Base-by-base conservation (phyloP, 768 basidiomycete species). In the Xerocomus brunneocitrinus region DNA sequence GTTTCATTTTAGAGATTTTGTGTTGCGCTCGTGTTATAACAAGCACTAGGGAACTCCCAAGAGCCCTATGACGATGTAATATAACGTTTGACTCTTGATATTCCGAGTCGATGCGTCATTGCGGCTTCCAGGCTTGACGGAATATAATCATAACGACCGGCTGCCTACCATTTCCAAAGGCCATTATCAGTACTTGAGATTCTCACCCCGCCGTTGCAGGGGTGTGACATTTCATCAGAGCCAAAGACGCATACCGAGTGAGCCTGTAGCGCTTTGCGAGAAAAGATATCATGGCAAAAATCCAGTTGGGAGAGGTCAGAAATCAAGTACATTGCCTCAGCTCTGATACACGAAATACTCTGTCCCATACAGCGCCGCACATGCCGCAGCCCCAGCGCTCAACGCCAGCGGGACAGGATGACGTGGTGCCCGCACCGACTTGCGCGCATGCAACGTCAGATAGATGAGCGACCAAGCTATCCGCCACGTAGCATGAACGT, bases 381-480 rank as follows among this genome's bases (percentile, higher is more conserved):
- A 69, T n/a, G 47, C 60, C 16, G 64, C 47, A 8, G 73, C 57
- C 1, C 71, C 71, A 2, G 46, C 59, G 16, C 58, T 62, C 54
- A 78, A 60, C 1, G 63, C 69, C 16, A 74, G 53, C n/a, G 75
- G 62, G 2, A 74, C 42, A 1, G 62, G 57, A 54, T 71, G 67
- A 2, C 71, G 61, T 0, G 72, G 73, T 0, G 64, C 53, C 12
- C 50, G 64, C 3, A 70, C 36, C 1, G 75, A 71, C 32, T 58
- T 65, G n/a, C 71, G 62, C 3, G 67, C 55, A 45, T 76, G 74
- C 34, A 78, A 51, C 19, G 75, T 61, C 32, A 78, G 68, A 53
- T 77, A 78, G 32, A 71, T 77, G 43, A 78, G 59, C n/a, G 75
- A 74, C 75, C 75, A 78, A 7, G 76, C 76, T 75, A 42, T n/a